Evolutionary conservation across 768 basidiomycete genomes (phyloP).

Genomic region (Termitomyces sp.): DNA sequence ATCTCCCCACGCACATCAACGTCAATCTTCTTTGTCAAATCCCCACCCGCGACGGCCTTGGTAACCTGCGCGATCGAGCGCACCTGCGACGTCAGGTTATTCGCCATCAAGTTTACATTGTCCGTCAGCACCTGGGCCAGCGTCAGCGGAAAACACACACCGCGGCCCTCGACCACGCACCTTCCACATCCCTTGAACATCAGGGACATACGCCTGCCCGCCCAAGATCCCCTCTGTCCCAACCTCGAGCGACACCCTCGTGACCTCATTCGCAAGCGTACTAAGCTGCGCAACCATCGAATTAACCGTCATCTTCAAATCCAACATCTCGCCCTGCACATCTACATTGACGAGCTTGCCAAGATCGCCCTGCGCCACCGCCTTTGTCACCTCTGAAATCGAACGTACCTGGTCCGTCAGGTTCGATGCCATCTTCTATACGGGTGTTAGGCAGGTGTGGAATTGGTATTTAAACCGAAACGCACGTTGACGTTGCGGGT

Average conservation of each 20-base stretch:
- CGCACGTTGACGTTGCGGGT: conserved; percentile 83
- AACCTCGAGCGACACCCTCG: conserved; percentile 86
- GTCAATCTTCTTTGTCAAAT: conserved; percentile 89
- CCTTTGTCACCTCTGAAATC: conserved; percentile 87
- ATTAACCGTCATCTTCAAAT: conserved; percentile 83
- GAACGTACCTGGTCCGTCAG: conserved; percentile 85
- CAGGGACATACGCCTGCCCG: conserved; percentile 88
- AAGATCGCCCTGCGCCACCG: conserved; percentile 83
- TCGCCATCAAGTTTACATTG: conserved; percentile 86
- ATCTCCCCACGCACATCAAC: conserved; percentile 94
- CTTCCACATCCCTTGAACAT: conserved; percentile 95
- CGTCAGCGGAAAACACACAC: not conserved
- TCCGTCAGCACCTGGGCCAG: conserved; percentile 48
- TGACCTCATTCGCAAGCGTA: conserved; percentile 78
- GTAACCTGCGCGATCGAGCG: conserved; percentile 86
- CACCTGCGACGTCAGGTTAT: conserved; percentile 88
- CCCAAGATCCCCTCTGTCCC: conserved; percentile 92
- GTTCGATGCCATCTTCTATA: conserved; percentile 85
- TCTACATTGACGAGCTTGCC: conserved; percentile 84
- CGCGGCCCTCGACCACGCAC: conserved; percentile 19
- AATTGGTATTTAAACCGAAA: no score
- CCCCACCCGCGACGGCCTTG: conserved; percentile 90
- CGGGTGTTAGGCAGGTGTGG: no score
- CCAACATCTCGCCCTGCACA: conserved; percentile 92
- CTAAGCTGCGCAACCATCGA: conserved; percentile 79